These are phyloP conservation scores for Cystobasidium onofrii DNA, from an alignment of 768 basidiomycete species.

Conservation along the genomic window DNA sequence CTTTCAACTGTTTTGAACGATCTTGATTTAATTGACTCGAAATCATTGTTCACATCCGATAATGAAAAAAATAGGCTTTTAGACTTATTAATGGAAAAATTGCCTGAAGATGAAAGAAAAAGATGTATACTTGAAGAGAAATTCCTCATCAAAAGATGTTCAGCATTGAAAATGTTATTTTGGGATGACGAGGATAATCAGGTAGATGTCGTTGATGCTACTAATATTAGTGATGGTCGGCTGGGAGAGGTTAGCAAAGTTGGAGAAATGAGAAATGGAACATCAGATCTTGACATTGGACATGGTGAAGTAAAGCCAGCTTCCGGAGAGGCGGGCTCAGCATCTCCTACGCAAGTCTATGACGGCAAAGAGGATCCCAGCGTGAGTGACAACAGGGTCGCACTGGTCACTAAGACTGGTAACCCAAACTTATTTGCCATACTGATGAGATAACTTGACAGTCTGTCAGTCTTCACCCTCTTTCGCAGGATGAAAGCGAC, in stretches of 20 bases:
- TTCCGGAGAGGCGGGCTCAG: too few species aligned
- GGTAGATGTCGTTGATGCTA: background rate
- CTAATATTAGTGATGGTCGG: too few species aligned
- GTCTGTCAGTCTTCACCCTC: too few species aligned
- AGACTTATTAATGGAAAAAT: background rate
- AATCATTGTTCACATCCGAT: background rate
- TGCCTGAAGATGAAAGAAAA: slow-evolving; percentile 11
- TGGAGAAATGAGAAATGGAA: background rate
- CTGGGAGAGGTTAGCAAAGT: background rate
- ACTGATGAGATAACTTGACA: too few species aligned
- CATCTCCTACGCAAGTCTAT: background rate
- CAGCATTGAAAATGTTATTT: background rate
- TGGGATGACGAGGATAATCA: background rate
- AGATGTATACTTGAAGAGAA: slow-evolving; percentile 20
- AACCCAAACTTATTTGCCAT: too few species aligned
- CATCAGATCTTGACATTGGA: too few species aligned
- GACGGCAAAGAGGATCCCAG: background rate
- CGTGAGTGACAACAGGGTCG: background rate
- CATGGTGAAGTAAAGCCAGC: too few species aligned
- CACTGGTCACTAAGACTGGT: too few species aligned
- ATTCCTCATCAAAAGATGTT: background rate
- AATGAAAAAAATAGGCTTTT: background rate
- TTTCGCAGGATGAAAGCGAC: background rate
- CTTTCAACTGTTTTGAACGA: slow-evolving; percentile 1
- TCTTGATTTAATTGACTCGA: background rate